Conservation (phyloP, 192 early-diverging fungal genomes). For the Jimgerdemannia flammicorona region DNA sequence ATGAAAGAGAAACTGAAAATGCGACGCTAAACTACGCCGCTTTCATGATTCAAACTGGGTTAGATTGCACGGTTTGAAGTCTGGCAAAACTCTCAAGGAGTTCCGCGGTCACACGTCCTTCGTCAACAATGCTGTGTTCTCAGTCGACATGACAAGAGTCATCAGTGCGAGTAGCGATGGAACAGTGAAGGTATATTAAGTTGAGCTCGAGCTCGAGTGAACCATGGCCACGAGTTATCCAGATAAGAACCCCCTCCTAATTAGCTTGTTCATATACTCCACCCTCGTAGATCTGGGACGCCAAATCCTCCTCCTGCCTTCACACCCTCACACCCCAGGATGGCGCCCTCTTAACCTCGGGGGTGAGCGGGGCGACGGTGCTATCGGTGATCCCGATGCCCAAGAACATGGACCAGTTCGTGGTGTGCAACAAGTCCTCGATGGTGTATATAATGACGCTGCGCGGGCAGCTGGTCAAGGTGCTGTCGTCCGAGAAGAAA, state of each 20-base stretch:
- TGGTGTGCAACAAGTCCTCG: slow-evolving; percentile 78
- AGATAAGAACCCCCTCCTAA: neutral
- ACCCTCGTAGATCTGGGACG: slow-evolving; percentile 79
- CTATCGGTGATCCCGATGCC: slow-evolving; percentile 62
- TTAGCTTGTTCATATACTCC: no score
- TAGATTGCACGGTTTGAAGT: slow-evolving; percentile 88
- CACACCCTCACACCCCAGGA: slow-evolving; percentile 54
- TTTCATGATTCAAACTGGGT: neutral
- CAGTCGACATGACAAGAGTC: slow-evolving; percentile 63
- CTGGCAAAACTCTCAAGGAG: slow-evolving; percentile 88
- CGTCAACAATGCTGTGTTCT: slow-evolving; percentile 78
- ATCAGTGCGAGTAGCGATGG: slow-evolving; percentile 87
- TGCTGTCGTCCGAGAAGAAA: slow-evolving; percentile 44
- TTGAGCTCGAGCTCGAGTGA: neutral
- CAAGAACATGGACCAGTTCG: slow-evolving; percentile 54
- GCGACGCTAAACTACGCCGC: neutral
- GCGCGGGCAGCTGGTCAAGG: slow-evolving; percentile 57
- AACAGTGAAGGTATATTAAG: slow-evolving; percentile 63
- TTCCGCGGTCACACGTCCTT: slow-evolving; percentile 90
- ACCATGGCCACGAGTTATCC: neutral
- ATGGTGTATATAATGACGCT: slow-evolving; percentile 67
- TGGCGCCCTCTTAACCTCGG: slow-evolving; percentile 34
- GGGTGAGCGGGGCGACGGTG: slow-evolving; percentile 49
- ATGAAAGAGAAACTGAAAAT: neutral
- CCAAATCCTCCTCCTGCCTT: slow-evolving; percentile 64